These are phyloP conservation scores for Digitaria exilis DNA, from an alignment of 202 grass and related monocot genomes.

Conservation along the genomic window DNA sequence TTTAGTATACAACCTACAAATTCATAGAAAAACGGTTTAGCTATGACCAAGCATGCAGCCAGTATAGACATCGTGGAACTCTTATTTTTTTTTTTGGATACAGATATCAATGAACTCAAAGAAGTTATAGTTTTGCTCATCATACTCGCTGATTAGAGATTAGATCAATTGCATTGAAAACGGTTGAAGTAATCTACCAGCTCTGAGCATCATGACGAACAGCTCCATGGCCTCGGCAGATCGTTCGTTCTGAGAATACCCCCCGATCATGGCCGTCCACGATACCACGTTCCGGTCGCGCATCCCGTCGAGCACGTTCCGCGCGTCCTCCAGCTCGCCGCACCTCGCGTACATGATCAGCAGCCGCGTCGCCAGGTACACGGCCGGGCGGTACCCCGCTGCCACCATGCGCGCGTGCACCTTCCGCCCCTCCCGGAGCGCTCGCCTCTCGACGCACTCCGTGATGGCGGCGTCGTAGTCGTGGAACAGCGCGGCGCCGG, in stretches of 20 bases:
- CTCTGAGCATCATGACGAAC: constrained; percentile 58
- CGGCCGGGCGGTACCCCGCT: constrained; percentile 44
- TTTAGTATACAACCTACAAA: not conserved
- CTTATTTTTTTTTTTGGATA: not conserved
- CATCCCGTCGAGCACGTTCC: constrained; percentile 67
- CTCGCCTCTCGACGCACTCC: constrained; percentile 41
- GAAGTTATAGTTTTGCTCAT: not conserved
- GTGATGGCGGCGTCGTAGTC: constrained; percentile 65
- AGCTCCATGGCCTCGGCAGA: constrained; percentile 44
- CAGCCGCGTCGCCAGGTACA: constrained; percentile 61
- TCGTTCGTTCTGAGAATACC: constrained; percentile 53
- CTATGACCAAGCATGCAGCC: not conserved
- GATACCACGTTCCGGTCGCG: constrained; percentile 60
- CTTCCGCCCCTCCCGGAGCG: constrained; percentile 48
- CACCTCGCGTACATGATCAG: constrained; percentile 62
- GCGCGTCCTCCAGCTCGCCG: constrained; percentile 59
- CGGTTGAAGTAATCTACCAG: constrained; percentile 48
- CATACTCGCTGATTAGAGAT: not conserved
- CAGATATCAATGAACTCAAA: not conserved
- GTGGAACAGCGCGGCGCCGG: constrained; percentile 44
- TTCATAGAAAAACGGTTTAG: not conserved
- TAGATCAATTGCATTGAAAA: not conserved
- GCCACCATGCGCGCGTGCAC: constrained; percentile 68
- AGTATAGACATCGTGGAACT: not conserved
- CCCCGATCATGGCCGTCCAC: constrained; percentile 79